Conservation (phyloP, 805 yeast species). For the Saccharomycopsis guyanensis region DNA sequence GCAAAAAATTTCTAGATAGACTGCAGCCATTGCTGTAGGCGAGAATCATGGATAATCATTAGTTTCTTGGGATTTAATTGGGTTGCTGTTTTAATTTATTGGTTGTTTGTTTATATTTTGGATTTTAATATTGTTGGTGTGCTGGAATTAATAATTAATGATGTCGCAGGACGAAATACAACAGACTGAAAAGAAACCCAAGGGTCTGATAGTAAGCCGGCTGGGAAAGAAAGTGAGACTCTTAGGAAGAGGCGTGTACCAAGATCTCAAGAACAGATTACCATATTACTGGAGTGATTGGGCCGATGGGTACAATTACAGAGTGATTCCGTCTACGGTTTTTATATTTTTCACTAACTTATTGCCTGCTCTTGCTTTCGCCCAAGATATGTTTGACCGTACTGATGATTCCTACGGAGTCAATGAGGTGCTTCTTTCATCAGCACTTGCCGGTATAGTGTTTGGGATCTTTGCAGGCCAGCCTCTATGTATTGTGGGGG, state of each 20-base stretch:
- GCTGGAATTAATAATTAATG: too few relatives aligned
- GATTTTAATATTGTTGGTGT: too few relatives aligned
- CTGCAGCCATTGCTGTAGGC: too few relatives aligned
- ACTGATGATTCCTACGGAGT: conserved; percentile 85
- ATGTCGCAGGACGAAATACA: too few relatives aligned
- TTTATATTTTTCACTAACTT: conserved; percentile 85
- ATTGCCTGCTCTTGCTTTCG: conserved; percentile 91
- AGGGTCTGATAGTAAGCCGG: too few relatives aligned
- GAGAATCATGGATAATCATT: too few relatives aligned
- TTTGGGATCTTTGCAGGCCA: conserved; percentile 86
- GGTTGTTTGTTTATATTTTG: too few relatives aligned
- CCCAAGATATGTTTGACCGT: conserved; percentile 94
- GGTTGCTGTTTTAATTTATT: too few relatives aligned
- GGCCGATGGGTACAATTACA: conserved; percentile 73
- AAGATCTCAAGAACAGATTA: conserved; percentile 10
- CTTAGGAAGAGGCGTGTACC: conserved; percentile 17
- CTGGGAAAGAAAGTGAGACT: too few relatives aligned
- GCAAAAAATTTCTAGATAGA: too few relatives aligned
- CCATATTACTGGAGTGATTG: conserved; percentile 76
- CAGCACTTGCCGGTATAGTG: conserved; percentile 83
- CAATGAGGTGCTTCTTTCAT: conserved; percentile 76
- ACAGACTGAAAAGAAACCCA: too few relatives aligned
- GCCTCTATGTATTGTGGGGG: conserved; percentile 93
- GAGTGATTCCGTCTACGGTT: conserved; percentile 79
- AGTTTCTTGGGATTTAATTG: too few relatives aligned